phyloP scores from a whole-genome alignment of 208 protist species.

The Crithidia bombi region DNA sequence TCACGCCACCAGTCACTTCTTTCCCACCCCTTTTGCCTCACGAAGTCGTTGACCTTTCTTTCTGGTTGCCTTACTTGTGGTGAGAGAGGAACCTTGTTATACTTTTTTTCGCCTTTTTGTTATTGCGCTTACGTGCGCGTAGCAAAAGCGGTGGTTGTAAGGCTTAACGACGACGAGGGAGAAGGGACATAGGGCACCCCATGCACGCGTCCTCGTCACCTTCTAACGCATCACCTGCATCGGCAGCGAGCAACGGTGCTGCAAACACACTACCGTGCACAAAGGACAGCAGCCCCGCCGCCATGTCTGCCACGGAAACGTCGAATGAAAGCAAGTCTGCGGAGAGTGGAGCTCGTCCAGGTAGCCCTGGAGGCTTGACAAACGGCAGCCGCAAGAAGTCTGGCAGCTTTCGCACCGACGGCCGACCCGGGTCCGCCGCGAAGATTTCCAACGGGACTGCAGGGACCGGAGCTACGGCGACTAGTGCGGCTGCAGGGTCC shows the following conservation, averaged over 20 bases:
- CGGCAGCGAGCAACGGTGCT: neutral
- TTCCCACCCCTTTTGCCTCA: neutral
- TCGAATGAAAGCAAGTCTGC: neutral
- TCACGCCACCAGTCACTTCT: neutral
- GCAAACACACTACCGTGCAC: neutral
- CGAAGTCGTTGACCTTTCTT: neutral
- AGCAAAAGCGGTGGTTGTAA: too few species aligned
- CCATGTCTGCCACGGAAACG: constrained; percentile 6
- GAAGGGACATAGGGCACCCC: constrained; percentile 1
- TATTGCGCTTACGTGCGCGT: too few species aligned
- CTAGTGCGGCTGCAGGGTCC: neutral
- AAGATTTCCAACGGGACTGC: neutral
- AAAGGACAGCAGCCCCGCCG: neutral
- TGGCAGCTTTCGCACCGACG: neutral
- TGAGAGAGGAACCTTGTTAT: too few species aligned
- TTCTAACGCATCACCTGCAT: neutral
- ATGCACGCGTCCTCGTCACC: neutral
- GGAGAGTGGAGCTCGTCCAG: neutral
- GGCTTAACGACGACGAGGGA: neutral
- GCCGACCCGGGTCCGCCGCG: neutral
- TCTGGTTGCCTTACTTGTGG: too few species aligned
- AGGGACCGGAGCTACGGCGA: neutral
- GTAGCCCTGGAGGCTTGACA: neutral
- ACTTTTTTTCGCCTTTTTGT: too few species aligned
- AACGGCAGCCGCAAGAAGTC: neutral